Percentiles rank a stretch among this genome's conserved stretches.
Conservation (phyloP, 2,329 filamentous ascomycete genomes). For the Aspergillus clavatus region DNA sequence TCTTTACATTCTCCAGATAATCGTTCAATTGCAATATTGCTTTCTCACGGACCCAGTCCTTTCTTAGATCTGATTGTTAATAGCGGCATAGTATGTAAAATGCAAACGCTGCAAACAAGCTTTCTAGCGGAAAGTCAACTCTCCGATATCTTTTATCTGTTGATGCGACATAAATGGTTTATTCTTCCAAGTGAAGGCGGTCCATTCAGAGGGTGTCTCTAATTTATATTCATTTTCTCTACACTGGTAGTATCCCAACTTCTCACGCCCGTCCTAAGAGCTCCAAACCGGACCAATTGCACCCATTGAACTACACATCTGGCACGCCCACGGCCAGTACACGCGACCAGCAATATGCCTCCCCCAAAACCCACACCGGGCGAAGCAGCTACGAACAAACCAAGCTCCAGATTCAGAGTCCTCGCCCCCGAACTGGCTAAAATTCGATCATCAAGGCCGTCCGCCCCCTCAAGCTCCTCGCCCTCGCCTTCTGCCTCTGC, state of each 20-base stretch:
- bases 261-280: neutral
- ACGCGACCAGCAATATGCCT: slow-evolving; percentile 4
- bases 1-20: neutral
- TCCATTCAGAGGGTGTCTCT: no score
- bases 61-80: no score
- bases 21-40: neutral
- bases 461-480: neutral
- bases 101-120: slow-evolving; percentile 19
- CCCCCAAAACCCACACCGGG: slow-evolving; percentile 3
- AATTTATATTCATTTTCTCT: no score
- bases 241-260: neutral
- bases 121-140: slow-evolving; percentile 1
- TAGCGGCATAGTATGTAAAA: neutral
- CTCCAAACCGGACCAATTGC: slow-evolving; percentile 10
- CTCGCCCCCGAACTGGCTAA: slow-evolving; percentile 18
- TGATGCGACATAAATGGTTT: neutral
- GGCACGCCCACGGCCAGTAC: slow-evolving; percentile 1
- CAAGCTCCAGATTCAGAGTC: slow-evolving; percentile 14
- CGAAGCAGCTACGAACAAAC: neutral
- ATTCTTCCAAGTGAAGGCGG: neutral
- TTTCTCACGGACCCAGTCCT: no score
- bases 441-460: slow-evolving; percentile 5
- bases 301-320: slow-evolving; percentile 2
- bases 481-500: slow-evolving; percentile 2
- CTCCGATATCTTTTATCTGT: neutral